Evolutionary conservation across 1,139 yeast species (phyloP), one percentile per base, ranked within the genome.

Genomic region (Geotrichum phurueaensis): DNA sequence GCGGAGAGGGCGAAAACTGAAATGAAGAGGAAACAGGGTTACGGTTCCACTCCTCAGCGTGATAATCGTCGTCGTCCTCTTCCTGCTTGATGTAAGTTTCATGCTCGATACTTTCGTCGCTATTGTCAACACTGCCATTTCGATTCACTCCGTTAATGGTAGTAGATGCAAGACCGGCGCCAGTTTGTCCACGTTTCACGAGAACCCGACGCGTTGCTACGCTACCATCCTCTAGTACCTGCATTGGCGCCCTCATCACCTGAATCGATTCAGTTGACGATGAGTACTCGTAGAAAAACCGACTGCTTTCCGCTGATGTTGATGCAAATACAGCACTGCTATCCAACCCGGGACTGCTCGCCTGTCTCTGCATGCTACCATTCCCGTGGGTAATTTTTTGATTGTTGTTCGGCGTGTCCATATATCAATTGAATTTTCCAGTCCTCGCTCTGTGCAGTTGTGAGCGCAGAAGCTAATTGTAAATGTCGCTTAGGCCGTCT

Each of bases 271-370:
- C 58, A 4, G 58, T 56, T 18, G 58, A 56, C n/a, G 58, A 56
- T n/a, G 58, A 56, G 52, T 56, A 56, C 51, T 56, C 58, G 31
- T 56, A 56, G 43, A 51, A 56, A 43, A 56, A 56, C 23, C 54
- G 27, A 18, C 23, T 23, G 47, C 47, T 51, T 13, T 31, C 54
- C 25, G 36, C 53, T n/a, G 53, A 20, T 15, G 50, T 48, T 15
- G 47, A 39, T 25, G 51, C 58, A 56, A 56, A 56, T 20, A 50
- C 58, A 48, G 36, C 52, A 45, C 51, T 56, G n/a, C 43, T 56
- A 13, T 36, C 54, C 20, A 56, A 56, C 20, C 51, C 47, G 18
- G 47, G 47, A n/a, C 47, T 39, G 47, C 47, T 39, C 18, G 47
- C 9, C 7, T 39, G 47, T 39, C 20, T 39, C 10, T 18, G 47